Base-by-base conservation (phyloP, 2,329 filamentous ascomycete species). In the Colletotrichum orbiculare region DNA sequence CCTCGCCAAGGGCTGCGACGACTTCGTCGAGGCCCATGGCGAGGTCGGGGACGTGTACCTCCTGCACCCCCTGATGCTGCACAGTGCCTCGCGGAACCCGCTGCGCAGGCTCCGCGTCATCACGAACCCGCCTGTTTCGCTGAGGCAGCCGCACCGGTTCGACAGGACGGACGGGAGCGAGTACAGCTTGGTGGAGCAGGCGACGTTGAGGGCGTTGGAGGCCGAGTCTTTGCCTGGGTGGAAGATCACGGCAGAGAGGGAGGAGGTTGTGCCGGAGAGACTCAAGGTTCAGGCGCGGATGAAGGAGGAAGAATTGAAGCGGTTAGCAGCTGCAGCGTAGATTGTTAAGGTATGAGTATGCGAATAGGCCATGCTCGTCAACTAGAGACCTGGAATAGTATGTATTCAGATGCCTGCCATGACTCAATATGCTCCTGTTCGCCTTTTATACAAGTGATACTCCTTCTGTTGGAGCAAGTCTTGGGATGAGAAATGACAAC, bases 41-140 rank as follows among this genome's bases (percentile, higher is more conserved):
- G 70, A 78, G 1, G 78, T 82, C 0, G 86, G 86, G 8, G 86
- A 89, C 65, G 83, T 89, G 12, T 88, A 83, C 68, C 74, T 89
- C 13, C 70, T 89, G 71, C 86, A 89, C 71, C 86, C 86, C 46
- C 74, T 89, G 15, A 89, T 88, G 85, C 72, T 88, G 74, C 86
- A 89, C 72, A 82, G 80, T 43, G 82, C 84, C 4, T 83, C 43
- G 71, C 80, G 17, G 69, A 74, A 74, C 58, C 67, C 68, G 13
- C 67, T 69, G 10, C 70, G 73, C 15, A 64, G 69, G 47, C 49
- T 70, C 12, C 67, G 72, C 25, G 69, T 73, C 66, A 73, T 73
- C 52, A 73, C 72, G 11, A 73, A 73, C 55, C 67, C 69, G 38
- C 64, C 85, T 0, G 82, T 88, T 8, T 79, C 76, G 17, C 71